Conservation (phyloP, 1,284 basidiomycete species). For the Neolentinus lepideus region DNA sequence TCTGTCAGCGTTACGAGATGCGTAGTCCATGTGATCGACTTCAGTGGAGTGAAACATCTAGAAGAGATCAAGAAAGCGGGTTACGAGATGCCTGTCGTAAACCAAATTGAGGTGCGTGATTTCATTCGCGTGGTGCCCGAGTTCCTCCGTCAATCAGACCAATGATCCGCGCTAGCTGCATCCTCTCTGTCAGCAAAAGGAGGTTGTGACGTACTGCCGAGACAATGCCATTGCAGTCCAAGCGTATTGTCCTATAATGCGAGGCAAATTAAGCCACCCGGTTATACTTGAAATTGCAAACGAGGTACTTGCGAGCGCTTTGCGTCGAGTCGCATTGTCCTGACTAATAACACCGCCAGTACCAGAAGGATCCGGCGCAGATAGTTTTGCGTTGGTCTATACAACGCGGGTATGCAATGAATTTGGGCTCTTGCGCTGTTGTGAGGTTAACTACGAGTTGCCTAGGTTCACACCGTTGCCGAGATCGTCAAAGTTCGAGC, state of each 20-base stretch:
- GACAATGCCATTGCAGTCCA: conserved; percentile 37
- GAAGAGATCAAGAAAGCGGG: conserved; percentile 34
- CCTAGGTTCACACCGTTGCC: conserved; percentile 44
- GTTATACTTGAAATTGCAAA: conserved; percentile 31
- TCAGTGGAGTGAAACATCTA: conserved; percentile 38
- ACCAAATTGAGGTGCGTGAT: conserved; percentile 13
- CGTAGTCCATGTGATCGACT: not conserved
- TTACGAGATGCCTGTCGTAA: conserved; percentile 34
- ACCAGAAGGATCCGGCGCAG: conserved; percentile 46
- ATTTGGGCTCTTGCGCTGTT: not conserved
- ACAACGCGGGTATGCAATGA: conserved; percentile 43
- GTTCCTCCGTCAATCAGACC: too few relatives aligned
- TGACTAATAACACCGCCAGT: conserved; percentile 19
- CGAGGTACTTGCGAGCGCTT: not conserved
- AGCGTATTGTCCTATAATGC: conserved; percentile 46
- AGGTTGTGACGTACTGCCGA: conserved; percentile 42
- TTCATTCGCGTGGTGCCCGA: too few relatives aligned
- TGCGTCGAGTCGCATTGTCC: not conserved
- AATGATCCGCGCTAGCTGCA: conserved; percentile 27
- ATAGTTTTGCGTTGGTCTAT: conserved; percentile 66
- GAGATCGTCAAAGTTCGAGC: conserved; percentile 41
- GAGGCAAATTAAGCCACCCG: conserved; percentile 36
- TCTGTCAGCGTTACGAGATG: conserved; percentile 2
- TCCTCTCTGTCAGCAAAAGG: conserved; percentile 46
- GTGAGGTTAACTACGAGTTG: not conserved